Conservation (phyloP, 2,329 filamentous ascomycete genomes). For the Arthroderma sp. region DNA sequence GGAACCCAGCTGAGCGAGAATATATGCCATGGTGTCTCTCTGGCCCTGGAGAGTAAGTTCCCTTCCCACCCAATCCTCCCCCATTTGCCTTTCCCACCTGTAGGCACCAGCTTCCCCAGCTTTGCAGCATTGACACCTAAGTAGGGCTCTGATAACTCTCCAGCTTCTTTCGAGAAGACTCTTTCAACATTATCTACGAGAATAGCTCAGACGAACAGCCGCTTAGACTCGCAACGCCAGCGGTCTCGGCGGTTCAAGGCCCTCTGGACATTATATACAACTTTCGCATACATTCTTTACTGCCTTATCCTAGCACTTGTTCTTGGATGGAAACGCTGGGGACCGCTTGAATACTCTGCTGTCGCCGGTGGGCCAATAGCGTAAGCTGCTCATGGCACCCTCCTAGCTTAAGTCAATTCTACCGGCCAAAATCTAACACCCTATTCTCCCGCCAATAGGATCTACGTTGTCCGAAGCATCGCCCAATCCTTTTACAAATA, state of each 20-base stretch:
- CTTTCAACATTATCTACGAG: conserved; percentile 70
- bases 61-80: not conserved
- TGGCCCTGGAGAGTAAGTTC: conserved; percentile 67
- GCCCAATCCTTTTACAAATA: conserved; percentile 66
- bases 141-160: conserved; percentile 65
- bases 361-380: conserved; percentile 65
- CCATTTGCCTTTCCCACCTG: not conserved
- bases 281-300: conserved; percentile 81
- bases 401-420: conserved; percentile 1
- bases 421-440: not conserved
- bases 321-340: conserved; percentile 69
- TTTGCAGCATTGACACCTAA: conserved; percentile 4
- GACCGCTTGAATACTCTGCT: conserved; percentile 61
- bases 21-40: conserved; percentile 56
- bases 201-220: conserved; percentile 60
- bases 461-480: conserved; percentile 58
- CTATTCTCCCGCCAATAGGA: conserved; percentile 40
- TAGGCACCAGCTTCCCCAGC: not conserved
- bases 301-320: conserved; percentile 70
- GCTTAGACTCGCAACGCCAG: conserved; percentile 59
- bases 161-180: conserved; percentile 85
- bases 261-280: conserved; percentile 79
- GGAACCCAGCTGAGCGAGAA: not conserved
- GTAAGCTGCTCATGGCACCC: conserved; percentile 37
- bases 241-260: conserved; percentile 66